Evolutionary conservation across 163 green algal species (phyloP).

Genomic region (Smithsoniella earleae): DNA sequence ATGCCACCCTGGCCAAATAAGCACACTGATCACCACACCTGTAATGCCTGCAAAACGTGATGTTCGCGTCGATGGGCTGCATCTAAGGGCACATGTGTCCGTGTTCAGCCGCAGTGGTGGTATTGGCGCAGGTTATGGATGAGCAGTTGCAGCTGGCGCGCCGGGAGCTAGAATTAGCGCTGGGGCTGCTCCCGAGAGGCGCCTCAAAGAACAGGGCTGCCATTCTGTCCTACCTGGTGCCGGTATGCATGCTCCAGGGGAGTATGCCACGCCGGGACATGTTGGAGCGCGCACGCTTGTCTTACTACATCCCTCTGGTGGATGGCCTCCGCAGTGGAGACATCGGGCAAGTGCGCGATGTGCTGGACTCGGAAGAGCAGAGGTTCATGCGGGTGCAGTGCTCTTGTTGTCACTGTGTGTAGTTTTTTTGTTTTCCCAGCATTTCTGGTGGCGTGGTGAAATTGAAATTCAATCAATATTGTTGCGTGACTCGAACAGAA

Average conservation of each 20-base stretch:
- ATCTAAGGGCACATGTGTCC: too few relatives aligned
- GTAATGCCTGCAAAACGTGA: too few relatives aligned
- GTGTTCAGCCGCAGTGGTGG: too few relatives aligned
- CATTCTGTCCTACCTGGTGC: neutral
- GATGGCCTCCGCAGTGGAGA: neutral
- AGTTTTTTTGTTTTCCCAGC: too few relatives aligned
- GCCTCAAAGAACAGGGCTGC: neutral
- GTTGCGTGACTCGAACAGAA: too few relatives aligned
- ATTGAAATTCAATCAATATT: too few relatives aligned
- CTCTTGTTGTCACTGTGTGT: too few relatives aligned
- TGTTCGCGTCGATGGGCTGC: too few relatives aligned
- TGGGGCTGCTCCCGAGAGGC: neutral
- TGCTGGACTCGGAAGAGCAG: neutral
- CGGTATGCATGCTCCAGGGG: slow-evolving; percentile 6
- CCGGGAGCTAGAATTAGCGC: neutral
- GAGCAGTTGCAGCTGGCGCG: neutral
- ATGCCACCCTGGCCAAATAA: too few relatives aligned
- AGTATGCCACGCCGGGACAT: neutral
- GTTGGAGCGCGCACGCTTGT: neutral
- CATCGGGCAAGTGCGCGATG: neutral
- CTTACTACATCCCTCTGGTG: neutral
- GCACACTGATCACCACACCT: too few relatives aligned
- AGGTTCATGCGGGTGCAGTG: neutral
- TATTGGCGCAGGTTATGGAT: neutral
- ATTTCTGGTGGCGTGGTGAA: too few relatives aligned